Conservation (phyloP, 768 basidiomycete genomes). For the Suillus weaverae region DNA sequence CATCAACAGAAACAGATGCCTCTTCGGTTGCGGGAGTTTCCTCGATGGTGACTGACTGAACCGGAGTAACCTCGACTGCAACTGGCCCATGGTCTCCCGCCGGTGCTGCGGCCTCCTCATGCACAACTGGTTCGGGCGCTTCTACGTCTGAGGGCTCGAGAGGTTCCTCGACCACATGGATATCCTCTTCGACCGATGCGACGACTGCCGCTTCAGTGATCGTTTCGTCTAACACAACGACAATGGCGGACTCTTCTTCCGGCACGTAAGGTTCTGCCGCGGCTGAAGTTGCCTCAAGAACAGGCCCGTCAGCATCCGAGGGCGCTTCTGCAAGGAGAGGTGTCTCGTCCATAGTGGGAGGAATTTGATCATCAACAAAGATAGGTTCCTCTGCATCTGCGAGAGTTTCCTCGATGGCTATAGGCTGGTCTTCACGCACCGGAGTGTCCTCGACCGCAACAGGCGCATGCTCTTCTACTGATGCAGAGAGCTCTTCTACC, state of each 20-base stretch:
- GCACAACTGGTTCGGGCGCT: not conserved
- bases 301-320: slow-evolving; percentile 1
- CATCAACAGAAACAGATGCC: not conserved
- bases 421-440: slow-evolving; percentile 3
- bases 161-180: slow-evolving; percentile 1
- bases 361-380: not conserved
- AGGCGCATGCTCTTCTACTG: not conserved
- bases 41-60: slow-evolving; percentile 8
- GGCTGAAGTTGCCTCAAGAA: slow-evolving; percentile 1
- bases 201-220: not conserved
- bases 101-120: not conserved
- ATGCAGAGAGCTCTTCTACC: not conserved
- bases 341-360: slow-evolving; percentile 5
- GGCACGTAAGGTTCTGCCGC: not conserved
- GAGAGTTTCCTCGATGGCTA: slow-evolving; percentile 9
- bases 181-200: slow-evolving; percentile 9
- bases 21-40: not conserved
- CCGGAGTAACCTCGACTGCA: slow-evolving; percentile 3
- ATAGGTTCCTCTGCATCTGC: not conserved
- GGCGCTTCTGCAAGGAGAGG: not conserved
- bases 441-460: not conserved
- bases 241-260: not conserved
- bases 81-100: not conserved
- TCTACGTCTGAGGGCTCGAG: slow-evolving; percentile 4
- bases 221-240: not conserved